Evolutionary conservation across 2,329 filamentous ascomycete species (phyloP).

Genomic region (Trichoderma endophyticum): DNA sequence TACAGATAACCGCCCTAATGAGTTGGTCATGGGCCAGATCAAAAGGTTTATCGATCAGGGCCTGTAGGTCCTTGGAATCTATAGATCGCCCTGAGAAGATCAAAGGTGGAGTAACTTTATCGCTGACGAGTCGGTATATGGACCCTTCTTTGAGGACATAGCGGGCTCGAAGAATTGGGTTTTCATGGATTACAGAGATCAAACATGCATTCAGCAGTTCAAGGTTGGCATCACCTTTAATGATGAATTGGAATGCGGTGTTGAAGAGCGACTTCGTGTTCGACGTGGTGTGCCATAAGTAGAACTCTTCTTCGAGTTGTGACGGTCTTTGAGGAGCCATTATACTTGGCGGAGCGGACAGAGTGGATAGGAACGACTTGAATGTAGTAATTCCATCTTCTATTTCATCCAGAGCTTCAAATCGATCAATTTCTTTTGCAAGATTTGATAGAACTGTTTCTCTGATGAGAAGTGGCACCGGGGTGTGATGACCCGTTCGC

Average conservation of each 20-base stretch:
- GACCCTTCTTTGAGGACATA: neutral
- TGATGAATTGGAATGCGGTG: neutral
- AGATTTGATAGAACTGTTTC: neutral
- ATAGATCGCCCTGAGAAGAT: neutral
- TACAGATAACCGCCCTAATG: neutral
- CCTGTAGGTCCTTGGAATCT: neutral
- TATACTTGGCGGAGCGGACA: neutral
- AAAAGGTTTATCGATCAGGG: neutral
- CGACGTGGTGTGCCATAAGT: neutral
- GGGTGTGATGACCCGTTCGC: neutral
- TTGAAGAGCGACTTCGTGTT: neutral
- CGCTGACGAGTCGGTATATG: neutral
- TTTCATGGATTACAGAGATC: neutral
- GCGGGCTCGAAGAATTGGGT: slow-evolving; percentile 1
- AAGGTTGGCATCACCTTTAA: neutral
- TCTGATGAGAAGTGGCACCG: neutral
- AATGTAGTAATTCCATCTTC: neutral
- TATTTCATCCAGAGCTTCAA: neutral
- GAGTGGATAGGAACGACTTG: neutral
- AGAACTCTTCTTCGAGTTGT: neutral
- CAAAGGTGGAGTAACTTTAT: neutral
- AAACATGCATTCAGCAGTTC: neutral
- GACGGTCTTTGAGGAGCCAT: neutral
- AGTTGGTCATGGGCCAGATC: neutral
- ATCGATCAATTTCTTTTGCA: neutral